A percentile compares a stretch with the other conserved stretches of the same genome.
Conservation (phyloP, 768 basidiomycete species). For the Tylopilus subfusipes region DNA sequence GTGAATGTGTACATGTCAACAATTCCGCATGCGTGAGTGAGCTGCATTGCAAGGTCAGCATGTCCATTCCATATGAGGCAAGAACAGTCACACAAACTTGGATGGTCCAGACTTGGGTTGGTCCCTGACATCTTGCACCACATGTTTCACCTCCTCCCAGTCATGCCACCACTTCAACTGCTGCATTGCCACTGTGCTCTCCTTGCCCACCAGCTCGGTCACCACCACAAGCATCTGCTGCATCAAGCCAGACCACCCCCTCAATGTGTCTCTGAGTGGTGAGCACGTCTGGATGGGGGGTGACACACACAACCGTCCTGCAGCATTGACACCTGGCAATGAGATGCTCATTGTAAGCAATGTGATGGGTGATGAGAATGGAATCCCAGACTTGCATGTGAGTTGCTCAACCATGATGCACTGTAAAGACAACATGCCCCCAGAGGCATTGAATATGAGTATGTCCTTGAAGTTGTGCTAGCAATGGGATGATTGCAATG, state of each 20-base stretch:
- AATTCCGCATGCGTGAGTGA: constrained; percentile 81
- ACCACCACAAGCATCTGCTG: constrained; percentile 35
- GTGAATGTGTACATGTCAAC: constrained; percentile 61
- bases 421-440: constrained; percentile 53
- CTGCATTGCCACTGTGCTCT: constrained; percentile 60
- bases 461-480: constrained; percentile 59
- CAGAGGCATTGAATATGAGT: constrained; percentile 61
- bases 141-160: constrained; percentile 51
- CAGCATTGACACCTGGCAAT: constrained; percentile 50
- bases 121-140: constrained; percentile 5
- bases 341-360: constrained; percentile 54
- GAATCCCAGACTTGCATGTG: constrained; percentile 20
- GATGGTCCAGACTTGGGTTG: constrained; percentile 3
- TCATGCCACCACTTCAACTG: constrained; percentile 48
- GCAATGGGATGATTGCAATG: constrained; percentile 29
- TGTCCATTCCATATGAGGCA: no score
- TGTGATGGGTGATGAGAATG: constrained; percentile 27
- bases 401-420: constrained; percentile 47
- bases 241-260: constrained; percentile 33
- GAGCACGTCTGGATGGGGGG: constrained; percentile 21
- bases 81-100: constrained; percentile 12
- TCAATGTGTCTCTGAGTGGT: constrained; percentile 23
- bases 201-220: constrained; percentile 36
- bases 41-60: constrained; percentile 2
- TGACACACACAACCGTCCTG: constrained; percentile 35